These are phyloP conservation scores for Begonia peltatifolia DNA, from an alignment of 306 rosid species.

Conservation along the genomic window DNA sequence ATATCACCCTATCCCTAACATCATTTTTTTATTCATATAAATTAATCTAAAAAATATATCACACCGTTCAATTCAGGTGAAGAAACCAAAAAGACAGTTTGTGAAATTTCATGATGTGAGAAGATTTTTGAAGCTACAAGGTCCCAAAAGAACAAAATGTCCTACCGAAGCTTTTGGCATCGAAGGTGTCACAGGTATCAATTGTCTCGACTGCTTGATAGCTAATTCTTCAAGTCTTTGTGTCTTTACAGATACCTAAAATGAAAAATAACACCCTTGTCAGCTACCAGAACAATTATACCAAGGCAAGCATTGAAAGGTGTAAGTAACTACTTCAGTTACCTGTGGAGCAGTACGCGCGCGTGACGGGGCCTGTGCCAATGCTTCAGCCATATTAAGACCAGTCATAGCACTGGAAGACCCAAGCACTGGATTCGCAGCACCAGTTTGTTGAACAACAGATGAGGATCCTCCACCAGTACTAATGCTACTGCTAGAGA, in stretches of 20 bases:
- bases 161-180: constrained; percentile 79
- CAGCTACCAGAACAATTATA: constrained; percentile 5
- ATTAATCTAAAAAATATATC: no score
- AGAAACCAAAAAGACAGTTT: background rate
- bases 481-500: constrained; percentile 4
- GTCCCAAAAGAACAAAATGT: constrained; percentile 10
- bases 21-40: no score
- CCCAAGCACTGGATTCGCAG: constrained; percentile 31
- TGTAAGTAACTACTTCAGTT: constrained; percentile 14
- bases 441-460: constrained; percentile 34
- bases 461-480: constrained; percentile 27
- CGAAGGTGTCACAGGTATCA: constrained; percentile 90
- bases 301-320: constrained; percentile 3
- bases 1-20: no score
- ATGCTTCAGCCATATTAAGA: constrained; percentile 98
- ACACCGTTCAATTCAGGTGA: no score
- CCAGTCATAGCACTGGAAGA: constrained; percentile 40
- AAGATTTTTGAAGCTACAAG: constrained; percentile 1
- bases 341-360: constrained; percentile 71
- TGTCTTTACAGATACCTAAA: constrained; percentile 62
- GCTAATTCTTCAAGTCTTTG: constrained; percentile 98
- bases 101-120: background rate
- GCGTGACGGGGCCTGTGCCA: constrained; percentile 76
- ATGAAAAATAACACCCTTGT: constrained; percentile 7
- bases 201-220: constrained; percentile 86